Conservation (phyloP, 2,329 filamentous ascomycete genomes). For the Leptoxyphium fumago region DNA sequence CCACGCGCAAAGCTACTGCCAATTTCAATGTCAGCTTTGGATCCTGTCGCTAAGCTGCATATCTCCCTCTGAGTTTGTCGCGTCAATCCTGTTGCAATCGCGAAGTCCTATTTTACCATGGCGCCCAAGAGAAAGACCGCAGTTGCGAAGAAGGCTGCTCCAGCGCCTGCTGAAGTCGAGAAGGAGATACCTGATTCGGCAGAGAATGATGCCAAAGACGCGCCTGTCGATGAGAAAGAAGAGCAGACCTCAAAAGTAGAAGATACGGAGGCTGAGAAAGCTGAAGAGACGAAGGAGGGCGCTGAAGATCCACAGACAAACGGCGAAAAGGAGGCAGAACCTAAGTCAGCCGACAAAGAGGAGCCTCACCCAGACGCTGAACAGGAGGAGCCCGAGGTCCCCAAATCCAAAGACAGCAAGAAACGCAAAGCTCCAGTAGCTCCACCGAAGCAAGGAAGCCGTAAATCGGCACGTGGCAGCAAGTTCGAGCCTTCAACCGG, state of each 20-base stretch:
- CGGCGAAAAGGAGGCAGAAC: background rate
- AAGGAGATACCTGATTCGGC: slow-evolving; percentile 1
- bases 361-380: background rate
- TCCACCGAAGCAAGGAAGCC: slow-evolving; percentile 10
- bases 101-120: slow-evolving; percentile 2
- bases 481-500: slow-evolving; percentile 10
- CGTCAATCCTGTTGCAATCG: background rate
- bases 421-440: slow-evolving; percentile 5
- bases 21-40: too few relatives aligned
- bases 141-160: background rate
- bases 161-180: background rate
- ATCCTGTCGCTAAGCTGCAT: background rate
- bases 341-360: background rate
- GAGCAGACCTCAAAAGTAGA: background rate
- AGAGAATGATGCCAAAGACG: background rate
- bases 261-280: background rate
- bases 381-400: slow-evolving; percentile 2
- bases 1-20: too few relatives aligned
- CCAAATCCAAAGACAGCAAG: slow-evolving; percentile 11
- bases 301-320: background rate
- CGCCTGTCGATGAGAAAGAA: background rate
- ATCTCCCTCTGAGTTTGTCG: background rate
- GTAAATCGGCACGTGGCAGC: slow-evolving; percentile 14
- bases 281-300: slow-evolving; percentile 1
- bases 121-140: slow-evolving; percentile 7